phyloP scores from a whole-genome alignment of 2,329 filamentous ascomycete genomes.

The Lecanicillium sp. region DNA sequence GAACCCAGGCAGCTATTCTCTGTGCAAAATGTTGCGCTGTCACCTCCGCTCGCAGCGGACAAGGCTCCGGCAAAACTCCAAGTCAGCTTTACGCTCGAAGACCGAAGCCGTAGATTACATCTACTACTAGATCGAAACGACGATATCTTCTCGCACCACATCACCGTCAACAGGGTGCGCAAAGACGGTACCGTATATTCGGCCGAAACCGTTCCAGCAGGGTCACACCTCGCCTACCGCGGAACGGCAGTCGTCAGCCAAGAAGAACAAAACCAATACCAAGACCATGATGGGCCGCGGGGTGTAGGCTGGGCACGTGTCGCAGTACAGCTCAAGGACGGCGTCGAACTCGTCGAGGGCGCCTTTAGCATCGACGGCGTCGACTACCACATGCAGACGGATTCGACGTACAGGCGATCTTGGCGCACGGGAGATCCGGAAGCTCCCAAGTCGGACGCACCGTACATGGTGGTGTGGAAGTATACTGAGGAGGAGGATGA shows the following conservation, averaged over 20 bases:
- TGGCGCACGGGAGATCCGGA: not conserved
- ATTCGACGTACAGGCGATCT: conserved; percentile 6
- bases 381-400: conserved; percentile 11
- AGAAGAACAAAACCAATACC: not conserved
- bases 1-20: conserved; percentile 2
- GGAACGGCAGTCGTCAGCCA: conserved; percentile 3
- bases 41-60: not conserved
- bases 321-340: conserved; percentile 4
- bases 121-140: conserved; percentile 9
- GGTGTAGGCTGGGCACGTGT: conserved; percentile 9
- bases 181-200: conserved; percentile 7
- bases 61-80: conserved; percentile 1
- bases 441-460: not conserved
- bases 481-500: conserved; percentile 1
- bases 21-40: conserved; percentile 1
- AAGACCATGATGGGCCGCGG: too few relatives aligned
- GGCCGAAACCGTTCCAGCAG: conserved; percentile 5
- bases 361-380: conserved; percentile 10
- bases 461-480: conserved; percentile 9
- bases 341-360: conserved; percentile 8
- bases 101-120: not conserved
- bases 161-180: conserved; percentile 6
- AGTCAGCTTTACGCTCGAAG: conserved; percentile 3
- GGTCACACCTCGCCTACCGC: conserved; percentile 8
- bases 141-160: conserved; percentile 7